Conservation (phyloP, 2,329 filamentous ascomycete species). For the Orbilia quercus region DNA sequence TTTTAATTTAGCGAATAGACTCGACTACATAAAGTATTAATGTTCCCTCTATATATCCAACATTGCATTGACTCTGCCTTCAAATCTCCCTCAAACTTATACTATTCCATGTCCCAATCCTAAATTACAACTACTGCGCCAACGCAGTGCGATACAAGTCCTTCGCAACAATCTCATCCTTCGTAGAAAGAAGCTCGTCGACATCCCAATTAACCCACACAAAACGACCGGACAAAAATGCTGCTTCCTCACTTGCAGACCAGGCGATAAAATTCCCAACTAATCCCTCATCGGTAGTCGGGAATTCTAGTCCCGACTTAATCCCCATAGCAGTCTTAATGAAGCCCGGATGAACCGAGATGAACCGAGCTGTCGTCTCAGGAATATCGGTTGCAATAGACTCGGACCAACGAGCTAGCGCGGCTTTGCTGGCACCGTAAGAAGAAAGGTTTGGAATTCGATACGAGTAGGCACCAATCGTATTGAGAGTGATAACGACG, state of each 20-base stretch:
- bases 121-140: not conserved
- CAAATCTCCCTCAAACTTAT: too few relatives aligned
- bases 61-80: too few relatives aligned
- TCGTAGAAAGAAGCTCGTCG: slow-evolving; percentile 63
- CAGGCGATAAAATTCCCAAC: slow-evolving; percentile 65
- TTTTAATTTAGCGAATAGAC: too few relatives aligned
- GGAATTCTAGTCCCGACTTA: slow-evolving; percentile 7
- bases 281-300: slow-evolving; percentile 58
- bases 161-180: slow-evolving; percentile 8
- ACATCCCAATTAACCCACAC: slow-evolving; percentile 69
- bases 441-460: not conserved
- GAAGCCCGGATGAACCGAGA: slow-evolving; percentile 2
- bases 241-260: slow-evolving; percentile 65
- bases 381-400: slow-evolving; percentile 2
- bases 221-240: slow-evolving; percentile 66
- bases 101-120: too few relatives aligned
- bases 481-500: slow-evolving; percentile 59
- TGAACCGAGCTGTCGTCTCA: not conserved
- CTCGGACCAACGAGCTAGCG: slow-evolving; percentile 13
- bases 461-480: slow-evolving; percentile 31
- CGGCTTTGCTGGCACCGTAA: slow-evolving; percentile 13
- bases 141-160: slow-evolving; percentile 12
- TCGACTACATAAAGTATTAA: too few relatives aligned
- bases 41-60: too few relatives aligned
- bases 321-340: slow-evolving; percentile 8